Conservation (phyloP, 495 filamentous ascomycete genomes). For the Penicillium goetzii region DNA sequence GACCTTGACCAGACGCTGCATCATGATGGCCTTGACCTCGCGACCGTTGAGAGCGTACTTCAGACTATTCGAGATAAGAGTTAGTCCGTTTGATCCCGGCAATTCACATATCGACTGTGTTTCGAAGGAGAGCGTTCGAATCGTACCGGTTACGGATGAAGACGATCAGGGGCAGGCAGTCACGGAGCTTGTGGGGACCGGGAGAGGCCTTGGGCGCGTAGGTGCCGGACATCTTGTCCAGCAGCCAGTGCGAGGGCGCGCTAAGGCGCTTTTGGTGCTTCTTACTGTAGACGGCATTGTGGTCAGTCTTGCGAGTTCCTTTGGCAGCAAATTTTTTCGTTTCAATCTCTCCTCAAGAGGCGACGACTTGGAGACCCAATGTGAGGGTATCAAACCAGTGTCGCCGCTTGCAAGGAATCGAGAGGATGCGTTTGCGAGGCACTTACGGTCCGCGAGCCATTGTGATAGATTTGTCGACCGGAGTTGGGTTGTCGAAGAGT, state of each 20-base stretch:
- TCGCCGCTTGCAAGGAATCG: conserved; percentile 6
- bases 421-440: conserved; percentile 8
- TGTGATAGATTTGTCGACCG: conserved; percentile 54
- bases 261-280: conserved; percentile 99
- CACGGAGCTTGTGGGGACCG: conserved; percentile 98
- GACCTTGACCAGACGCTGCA: conserved; percentile 99
- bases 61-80: conserved; percentile 57
- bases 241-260: conserved; percentile 98
- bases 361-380: conserved; percentile 5
- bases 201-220: conserved; percentile 95
- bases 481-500: conserved; percentile 49
- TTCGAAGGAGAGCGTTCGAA: conserved; percentile 6
- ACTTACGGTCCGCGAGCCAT: conserved; percentile 75
- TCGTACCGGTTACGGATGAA: conserved; percentile 89
- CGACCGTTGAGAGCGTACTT: conserved; percentile 99
- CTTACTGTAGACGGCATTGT: conserved; percentile 64
- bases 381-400: conserved; percentile 9
- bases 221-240: conserved; percentile 98
- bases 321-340: conserved; percentile 16
- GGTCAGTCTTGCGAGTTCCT: conserved; percentile 34
- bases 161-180: conserved; percentile 98
- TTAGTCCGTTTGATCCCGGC: conserved; percentile 20
- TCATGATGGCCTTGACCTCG: conserved; percentile 96
- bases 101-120: not conserved
- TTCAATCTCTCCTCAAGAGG: not conserved